A percentile compares a stretch with the other conserved stretches of the same genome.
These are phyloP conservation scores for Macrocystidia cucumis DNA, from an alignment of 1,284 basidiomycete species.

Conservation along the genomic window DNA sequence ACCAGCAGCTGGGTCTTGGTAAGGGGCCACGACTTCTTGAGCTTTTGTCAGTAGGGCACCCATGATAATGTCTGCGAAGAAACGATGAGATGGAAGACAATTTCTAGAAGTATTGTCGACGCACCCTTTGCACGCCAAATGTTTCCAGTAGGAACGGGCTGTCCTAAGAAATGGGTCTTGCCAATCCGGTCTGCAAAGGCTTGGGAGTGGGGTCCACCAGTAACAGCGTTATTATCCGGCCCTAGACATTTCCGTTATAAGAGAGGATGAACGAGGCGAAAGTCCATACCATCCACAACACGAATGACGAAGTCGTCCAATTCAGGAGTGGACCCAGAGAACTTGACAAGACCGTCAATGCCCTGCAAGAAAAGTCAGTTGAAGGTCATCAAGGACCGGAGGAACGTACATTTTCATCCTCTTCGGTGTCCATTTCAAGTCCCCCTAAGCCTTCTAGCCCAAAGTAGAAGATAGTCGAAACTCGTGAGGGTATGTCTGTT, in stretches of 20 bases:
- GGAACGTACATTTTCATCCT: conserved; percentile 56
- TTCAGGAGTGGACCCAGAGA: conserved; percentile 68
- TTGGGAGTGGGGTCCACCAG: conserved; percentile 45
- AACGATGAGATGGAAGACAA: conserved; percentile 5
- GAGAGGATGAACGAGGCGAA: neutral
- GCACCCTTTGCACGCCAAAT: conserved; percentile 84
- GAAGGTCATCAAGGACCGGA: conserved; percentile 1
- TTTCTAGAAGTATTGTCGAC: neutral
- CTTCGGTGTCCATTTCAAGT: conserved; percentile 70
- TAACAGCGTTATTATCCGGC: conserved; percentile 48
- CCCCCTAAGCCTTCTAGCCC: conserved; percentile 84
- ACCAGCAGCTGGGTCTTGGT: conserved; percentile 38
- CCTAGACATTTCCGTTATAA: conserved; percentile 26
- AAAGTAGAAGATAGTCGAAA: conserved; percentile 79
- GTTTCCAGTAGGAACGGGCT: conserved; percentile 52
- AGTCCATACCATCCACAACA: conserved; percentile 62
- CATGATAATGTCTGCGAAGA: conserved; percentile 52
- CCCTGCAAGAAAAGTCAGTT: conserved; percentile 40
- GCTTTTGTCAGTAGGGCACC: conserved; percentile 56
- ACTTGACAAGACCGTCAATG: conserved; percentile 56
- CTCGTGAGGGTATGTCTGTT: conserved; percentile 46
- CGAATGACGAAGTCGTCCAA: conserved; percentile 79
- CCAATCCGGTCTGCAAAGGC: conserved; percentile 59
- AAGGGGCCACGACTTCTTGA: conserved; percentile 45
- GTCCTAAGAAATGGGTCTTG: conserved; percentile 69